Evolutionary conservation across 2,329 filamentous ascomycete genomes (phyloP).

Genomic region (Pseudogymnoascus sp.): DNA sequence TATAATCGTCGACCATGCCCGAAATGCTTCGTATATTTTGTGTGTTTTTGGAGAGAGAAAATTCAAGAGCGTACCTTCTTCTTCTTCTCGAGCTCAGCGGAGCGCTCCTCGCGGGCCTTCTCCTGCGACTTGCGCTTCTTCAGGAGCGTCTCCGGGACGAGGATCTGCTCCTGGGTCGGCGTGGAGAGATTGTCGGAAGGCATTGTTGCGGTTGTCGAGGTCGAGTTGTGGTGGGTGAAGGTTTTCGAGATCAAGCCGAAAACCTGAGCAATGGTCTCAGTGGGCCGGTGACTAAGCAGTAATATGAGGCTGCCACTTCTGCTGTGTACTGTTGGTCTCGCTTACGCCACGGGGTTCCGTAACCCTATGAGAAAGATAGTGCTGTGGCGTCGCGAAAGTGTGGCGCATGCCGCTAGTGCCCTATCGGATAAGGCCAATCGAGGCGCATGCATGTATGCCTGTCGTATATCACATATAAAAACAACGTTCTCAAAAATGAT

Average conservation of each 20-base stretch:
- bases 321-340: constrained; percentile 1
- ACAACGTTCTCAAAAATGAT: not conserved
- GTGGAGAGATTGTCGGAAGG: constrained; percentile 43
- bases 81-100: constrained; percentile 72
- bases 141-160: constrained; percentile 98
- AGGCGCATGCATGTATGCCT: not conserved
- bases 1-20: constrained; percentile 38
- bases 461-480: not conserved
- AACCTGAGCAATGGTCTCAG: constrained; percentile 9
- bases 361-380: constrained; percentile 6
- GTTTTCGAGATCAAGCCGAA: constrained; percentile 9
- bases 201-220: constrained; percentile 47
- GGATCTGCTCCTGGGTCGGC: constrained; percentile 88
- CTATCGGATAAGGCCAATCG: not conserved
- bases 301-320: constrained; percentile 2
- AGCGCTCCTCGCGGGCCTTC: constrained; percentile 90
- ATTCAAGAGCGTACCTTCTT: constrained; percentile 59
- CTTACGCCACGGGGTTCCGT: constrained; percentile 8
- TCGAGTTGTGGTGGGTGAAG: constrained; percentile 25
- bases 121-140: constrained; percentile 99
- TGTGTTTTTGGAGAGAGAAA: constrained; percentile 13
- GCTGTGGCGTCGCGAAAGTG: constrained; percentile 9
- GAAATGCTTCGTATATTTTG: constrained; percentile 12
- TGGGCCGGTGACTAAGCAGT: constrained; percentile 8
- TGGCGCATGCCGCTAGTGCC: constrained; percentile 8